Base-by-base conservation (phyloP, 179 eudicot genomes). In the Silene coronaria region DNA sequence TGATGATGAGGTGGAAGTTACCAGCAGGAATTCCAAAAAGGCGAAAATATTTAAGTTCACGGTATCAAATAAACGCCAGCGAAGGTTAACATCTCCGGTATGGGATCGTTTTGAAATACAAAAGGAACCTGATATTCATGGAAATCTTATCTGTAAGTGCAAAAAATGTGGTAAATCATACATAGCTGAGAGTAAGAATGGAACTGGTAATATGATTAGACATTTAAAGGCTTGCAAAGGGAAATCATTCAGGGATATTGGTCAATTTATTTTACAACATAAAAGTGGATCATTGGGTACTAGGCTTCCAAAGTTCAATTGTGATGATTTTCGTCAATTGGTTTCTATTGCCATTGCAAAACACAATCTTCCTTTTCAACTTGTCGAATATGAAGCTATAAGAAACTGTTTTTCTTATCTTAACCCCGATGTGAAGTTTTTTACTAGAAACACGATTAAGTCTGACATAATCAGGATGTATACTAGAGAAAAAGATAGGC, bases 121-220 rank as follows among this genome's bases (percentile, higher is more conserved):
- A 45, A 13, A 45, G 1, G 34, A 75, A 8, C 73, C 42, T 76
- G 38, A 67, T 22, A 64, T 30, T 3, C 26, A 67, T 6, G 67
- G 73, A 3, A 57, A 67, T 16, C 1, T 76, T 3, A 19, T 19
- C 0, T 76, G 38, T 36, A 55, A 67, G 4, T 63, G 73, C 36
- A 76, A 76, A 66, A 67, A 67, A 5, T 76, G 67, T 57, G 67
- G 58, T 0, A 2, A 76, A 24, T 9, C 14, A 8, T 67, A 76
- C 48, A 32, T 9, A 7, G 64, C 9, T 17, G 71, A 65, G 0
- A 75, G 62, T 22, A 66, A 21, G 9, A 3, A 23, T 13, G 64
- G 71, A 0, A 76, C 66, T 0, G 67, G 58, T 9, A 67, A 76
- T 67, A 22, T 76, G 4, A 67, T n/a, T 5, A 46, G 73, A 2